Conservation (phyloP, 345 rosid genomes). For the Salix suchowensis region DNA sequence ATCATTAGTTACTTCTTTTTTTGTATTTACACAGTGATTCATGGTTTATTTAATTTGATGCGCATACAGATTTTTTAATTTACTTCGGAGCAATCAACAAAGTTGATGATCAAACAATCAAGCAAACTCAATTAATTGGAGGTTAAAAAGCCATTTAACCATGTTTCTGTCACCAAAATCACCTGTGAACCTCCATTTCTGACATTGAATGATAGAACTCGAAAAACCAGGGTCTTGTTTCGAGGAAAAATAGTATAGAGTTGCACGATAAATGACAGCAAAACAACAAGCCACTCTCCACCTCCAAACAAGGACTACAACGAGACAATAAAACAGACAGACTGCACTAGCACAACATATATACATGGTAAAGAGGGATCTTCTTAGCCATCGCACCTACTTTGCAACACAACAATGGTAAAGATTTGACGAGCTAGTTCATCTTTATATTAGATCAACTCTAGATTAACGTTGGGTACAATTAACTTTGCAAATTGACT, state of each 20-base stretch:
- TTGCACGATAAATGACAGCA: conserved; percentile 30
- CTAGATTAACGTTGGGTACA: no score
- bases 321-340: not conserved
- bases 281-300: not conserved
- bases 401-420: conserved; percentile 67
- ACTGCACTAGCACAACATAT: not conserved
- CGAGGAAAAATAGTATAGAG: conserved; percentile 91
- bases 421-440: no score
- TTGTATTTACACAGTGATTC: no score
- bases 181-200: conserved; percentile 98
- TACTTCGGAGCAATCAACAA: no score
- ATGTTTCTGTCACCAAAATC: not conserved
- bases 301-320: not conserved
- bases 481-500: no score
- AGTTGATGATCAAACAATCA: no score
- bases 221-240: conserved; percentile 75
- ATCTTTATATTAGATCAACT: no score
- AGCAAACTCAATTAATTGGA: no score
- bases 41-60: no score
- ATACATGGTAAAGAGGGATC: conserved; percentile 74
- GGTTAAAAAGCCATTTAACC: not conserved
- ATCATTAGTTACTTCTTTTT: no score
- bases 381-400: conserved; percentile 67
- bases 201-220: conserved; percentile 96
- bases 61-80: no score